These are phyloP conservation scores for Phytophthora hibernalis DNA, from an alignment of 352 stramenopile species.

Conservation along the genomic window DNA sequence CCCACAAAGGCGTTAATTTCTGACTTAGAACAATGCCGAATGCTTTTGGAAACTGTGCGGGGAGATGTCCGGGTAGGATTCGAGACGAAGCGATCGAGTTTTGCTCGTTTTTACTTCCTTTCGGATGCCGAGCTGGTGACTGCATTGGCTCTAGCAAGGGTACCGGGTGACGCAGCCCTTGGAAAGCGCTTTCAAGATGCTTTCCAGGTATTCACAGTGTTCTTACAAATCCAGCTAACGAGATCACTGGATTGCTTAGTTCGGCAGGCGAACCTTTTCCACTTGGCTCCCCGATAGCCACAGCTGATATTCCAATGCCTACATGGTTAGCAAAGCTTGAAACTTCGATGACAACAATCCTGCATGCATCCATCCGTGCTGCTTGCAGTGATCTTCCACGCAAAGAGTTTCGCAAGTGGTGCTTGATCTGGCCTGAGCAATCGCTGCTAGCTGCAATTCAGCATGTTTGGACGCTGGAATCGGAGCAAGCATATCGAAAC, in stretches of 20 bases:
- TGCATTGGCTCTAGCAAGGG: slow-evolving; percentile 37
- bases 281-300: slow-evolving; percentile 63
- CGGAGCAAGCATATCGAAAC: slow-evolving; percentile 52
- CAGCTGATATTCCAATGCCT: slow-evolving; percentile 39
- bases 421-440: slow-evolving; percentile 80
- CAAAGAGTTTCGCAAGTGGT: slow-evolving; percentile 89
- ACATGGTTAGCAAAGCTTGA: slow-evolving; percentile 75
- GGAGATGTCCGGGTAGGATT: slow-evolving; percentile 55
- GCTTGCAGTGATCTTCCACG: slow-evolving; percentile 65
- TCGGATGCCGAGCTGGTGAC: slow-evolving; percentile 66
- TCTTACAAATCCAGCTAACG: slow-evolving; percentile 51
- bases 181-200: slow-evolving; percentile 53
- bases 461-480: slow-evolving; percentile 65
- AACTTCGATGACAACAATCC: slow-evolving; percentile 60
- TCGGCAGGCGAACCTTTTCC: slow-evolving; percentile 59
- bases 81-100: slow-evolving; percentile 57
- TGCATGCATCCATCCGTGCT: slow-evolving; percentile 72
- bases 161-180: slow-evolving; percentile 40
- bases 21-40: slow-evolving; percentile 45
- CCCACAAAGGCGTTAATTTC: slow-evolving; percentile 28
- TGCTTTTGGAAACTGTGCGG: slow-evolving; percentile 54
- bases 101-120: slow-evolving; percentile 76
- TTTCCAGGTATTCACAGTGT: slow-evolving; percentile 67
- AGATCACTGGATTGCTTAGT: slow-evolving; percentile 68
- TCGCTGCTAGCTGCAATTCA: slow-evolving; percentile 62